Base-by-base conservation (phyloP, 2,329 filamentous ascomycete genomes). In the Diaporthe vexans region DNA sequence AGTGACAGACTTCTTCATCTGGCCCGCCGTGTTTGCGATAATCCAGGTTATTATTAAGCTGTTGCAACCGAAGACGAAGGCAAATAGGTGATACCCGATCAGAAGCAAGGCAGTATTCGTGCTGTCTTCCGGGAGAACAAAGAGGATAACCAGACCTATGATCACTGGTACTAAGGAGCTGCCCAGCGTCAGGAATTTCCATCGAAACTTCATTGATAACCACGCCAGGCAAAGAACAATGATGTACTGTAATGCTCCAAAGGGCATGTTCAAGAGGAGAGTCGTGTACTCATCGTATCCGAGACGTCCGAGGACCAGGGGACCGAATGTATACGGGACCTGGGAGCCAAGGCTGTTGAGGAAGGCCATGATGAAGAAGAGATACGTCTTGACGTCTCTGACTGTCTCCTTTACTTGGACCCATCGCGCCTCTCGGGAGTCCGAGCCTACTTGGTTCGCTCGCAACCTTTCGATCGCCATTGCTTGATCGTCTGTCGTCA, bases 401-500 rank as follows among this genome's bases (percentile, higher is more conserved):
- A 85, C 77, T 0, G 84, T 81, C 74, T 90, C 87, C 21, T 88
- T 85, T 1, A 93, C 84, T 76, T 97, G 94, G 29, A 89, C 87
- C 83, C 88, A 86, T 76, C 93, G 93, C 82, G 92, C 94, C 76
- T 93, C 88, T 76, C 91, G 91, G 75, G 91, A 93, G 1, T 92
- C 92, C 21, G 94, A 91, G 0, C 94, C 94, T 75, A 94, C 94
- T 80, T 94, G 91, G 78, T 96, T 96, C 29, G 91, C 87, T 0
- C 93, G 87, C 8, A 96, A 90, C 0, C 94, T 88, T 76, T 94
- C 94, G 35, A 95, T 85, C 0, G 92, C 93, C 56, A 94, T 86
- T 0, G 91, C 81, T 17, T 91, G 90, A 77, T 96, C 94, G 59
- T 90, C 86, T 70, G 92, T 88, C 10, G 85, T 92, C 35, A 97